Evolutionary conservation across 202 grass and related monocot species (phyloP), one percentile per base, ranked within the genome.

Genomic region (Miscanthus sacchariflorus): DNA sequence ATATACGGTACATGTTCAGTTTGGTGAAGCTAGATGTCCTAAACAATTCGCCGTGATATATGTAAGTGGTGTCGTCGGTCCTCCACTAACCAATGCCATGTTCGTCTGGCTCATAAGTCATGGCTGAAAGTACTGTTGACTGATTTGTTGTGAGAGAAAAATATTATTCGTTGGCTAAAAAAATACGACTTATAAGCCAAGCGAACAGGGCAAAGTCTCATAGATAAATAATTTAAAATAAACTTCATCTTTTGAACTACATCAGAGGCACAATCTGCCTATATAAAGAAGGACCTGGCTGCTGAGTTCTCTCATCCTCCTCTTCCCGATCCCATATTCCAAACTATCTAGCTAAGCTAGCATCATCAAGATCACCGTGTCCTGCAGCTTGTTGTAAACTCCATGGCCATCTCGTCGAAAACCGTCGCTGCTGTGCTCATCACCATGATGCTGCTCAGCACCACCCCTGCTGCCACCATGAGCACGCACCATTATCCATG

Each of bases 251-350:
- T 61, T 61, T 61, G 56, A 61, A 61, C 56, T 9, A 61, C 56
- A 61, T 8, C 19, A 23, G n/a, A 5, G 59, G 1, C 9, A 64
- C 74, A 58, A 13, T 13, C 49, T 77, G 49, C 49, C 49, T 77
- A 77, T 76, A 76, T 56, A 77, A 77, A 77, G 17, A 56, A 59
- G 30, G 18, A 33, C 45, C 18, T 54, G 27, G 8, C 48, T 54
- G 46, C 46, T 77, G 48, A 77, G 30, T 19, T 39, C 75, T 61
- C 74, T 33, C 75, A 77, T 77, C 74, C 28, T 77, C 74, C 15
- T 35, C 45, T 7, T 17, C 42, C 46, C 45, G 7, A 58, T n/a
- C 54, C 19, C 19, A 58, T 58, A 28, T 18, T 30, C 45, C 25
- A 76, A 74, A 28, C 25, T 2, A 23, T 5, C 5, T 24, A 28